Evolutionary conservation across 2,329 filamentous ascomycete species (phyloP).

Genomic region (Aureobasidium sp.): DNA sequence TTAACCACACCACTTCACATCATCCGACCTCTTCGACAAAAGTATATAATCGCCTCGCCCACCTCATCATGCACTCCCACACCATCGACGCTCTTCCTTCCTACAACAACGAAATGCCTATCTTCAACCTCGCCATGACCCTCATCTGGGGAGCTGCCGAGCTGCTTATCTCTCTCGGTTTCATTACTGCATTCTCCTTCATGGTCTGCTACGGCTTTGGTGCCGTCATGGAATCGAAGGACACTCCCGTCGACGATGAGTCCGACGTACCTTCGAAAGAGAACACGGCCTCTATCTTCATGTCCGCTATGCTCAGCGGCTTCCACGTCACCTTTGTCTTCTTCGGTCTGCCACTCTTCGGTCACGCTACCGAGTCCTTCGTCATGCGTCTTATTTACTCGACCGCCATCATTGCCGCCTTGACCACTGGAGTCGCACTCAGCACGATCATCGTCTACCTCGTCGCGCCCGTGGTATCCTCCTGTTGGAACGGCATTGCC

Average conservation of each 20-base stretch:
- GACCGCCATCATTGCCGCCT: constrained; percentile 3
- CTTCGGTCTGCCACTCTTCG: constrained; percentile 7
- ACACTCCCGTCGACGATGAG: background rate
- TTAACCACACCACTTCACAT: background rate
- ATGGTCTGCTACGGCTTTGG: constrained; percentile 5
- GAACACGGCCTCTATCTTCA: constrained; percentile 4
- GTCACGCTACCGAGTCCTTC: constrained; percentile 8
- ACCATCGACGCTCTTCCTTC: constrained; percentile 8
- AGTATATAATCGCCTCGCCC: background rate
- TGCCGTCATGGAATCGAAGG: background rate
- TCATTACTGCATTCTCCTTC: constrained; percentile 8
- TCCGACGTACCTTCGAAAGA: constrained; percentile 1
- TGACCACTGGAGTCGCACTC: constrained; percentile 2
- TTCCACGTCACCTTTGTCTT: constrained; percentile 9
- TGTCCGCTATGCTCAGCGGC: constrained; percentile 7
- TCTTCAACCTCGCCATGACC: background rate
- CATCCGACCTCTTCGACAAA: background rate
- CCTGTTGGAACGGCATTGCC: background rate
- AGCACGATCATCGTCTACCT: constrained; percentile 5
- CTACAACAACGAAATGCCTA: background rate
- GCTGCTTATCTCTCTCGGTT: constrained; percentile 2
- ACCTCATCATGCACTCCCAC: background rate
- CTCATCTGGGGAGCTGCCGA: constrained; percentile 9
- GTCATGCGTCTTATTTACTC: constrained; percentile 4
- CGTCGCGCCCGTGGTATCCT: background rate